Evolutionary conservation across 257 asterid species (phyloP).

Genomic region (Ballota nigra): DNA sequence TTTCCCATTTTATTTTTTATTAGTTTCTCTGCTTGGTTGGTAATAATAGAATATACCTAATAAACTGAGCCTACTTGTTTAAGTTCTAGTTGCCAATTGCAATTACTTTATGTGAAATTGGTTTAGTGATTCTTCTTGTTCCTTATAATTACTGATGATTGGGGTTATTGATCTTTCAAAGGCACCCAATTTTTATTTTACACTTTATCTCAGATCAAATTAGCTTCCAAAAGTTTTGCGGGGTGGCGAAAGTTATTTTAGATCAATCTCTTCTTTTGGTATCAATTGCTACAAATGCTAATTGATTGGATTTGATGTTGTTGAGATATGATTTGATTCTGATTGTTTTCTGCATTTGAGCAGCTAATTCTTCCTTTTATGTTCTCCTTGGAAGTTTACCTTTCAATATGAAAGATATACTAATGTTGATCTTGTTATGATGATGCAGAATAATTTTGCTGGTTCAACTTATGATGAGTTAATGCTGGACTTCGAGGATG

Average conservation of each 20-base stretch:
- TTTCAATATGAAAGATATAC: not conserved
- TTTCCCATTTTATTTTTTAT: not conserved
- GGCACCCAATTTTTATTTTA: not conserved
- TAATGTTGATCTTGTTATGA: constrained; percentile 12
- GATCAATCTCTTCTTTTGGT: constrained; percentile 5
- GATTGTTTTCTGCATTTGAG: not conserved
- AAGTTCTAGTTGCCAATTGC: not conserved
- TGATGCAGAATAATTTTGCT: constrained; percentile 52
- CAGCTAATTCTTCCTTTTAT: constrained; percentile 11
- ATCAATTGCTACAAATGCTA: not conserved
- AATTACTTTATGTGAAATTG: not conserved
- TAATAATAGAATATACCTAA: not conserved
- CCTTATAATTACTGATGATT: not conserved
- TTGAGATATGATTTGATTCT: not conserved
- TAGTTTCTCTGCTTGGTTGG: not conserved
- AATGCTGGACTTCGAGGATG: constrained; percentile 91
- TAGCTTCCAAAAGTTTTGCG: not conserved
- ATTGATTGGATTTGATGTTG: not conserved
- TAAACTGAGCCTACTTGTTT: not conserved
- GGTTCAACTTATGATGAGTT: constrained; percentile 65
- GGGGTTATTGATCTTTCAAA: not conserved
- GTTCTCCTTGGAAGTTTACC: constrained; percentile 11
- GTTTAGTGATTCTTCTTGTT: not conserved
- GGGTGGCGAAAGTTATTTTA: too few relatives aligned
- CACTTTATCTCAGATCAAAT: constrained; percentile 1